A percentile compares a stretch with the other conserved stretches of the same genome.
Evolutionary conservation across 2,329 filamentous ascomycete genomes (phyloP).

Genomic region (Fusarium hostae): DNA sequence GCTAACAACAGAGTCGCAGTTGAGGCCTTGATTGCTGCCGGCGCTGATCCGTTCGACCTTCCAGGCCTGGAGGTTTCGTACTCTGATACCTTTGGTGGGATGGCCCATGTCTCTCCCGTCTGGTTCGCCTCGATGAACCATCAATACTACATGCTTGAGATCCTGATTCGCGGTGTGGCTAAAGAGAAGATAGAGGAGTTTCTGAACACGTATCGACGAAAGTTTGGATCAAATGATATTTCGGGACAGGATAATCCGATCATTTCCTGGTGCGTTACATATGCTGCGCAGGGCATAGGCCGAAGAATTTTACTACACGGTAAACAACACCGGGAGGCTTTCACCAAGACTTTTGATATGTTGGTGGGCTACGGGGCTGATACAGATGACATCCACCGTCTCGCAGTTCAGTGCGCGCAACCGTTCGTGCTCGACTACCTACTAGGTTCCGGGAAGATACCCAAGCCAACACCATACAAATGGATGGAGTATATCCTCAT

Average conservation of each 20-base stretch:
- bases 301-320: accelerated
- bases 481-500: background rate
- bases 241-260: background rate
- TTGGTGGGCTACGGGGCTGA: background rate
- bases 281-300: background rate
- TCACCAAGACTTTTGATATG: background rate
- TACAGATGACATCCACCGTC: accelerated
- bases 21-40: accelerated
- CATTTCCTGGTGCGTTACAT: background rate
- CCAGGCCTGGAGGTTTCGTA: accelerated
- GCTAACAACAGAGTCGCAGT: accelerated
- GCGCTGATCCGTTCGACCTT: background rate
- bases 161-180: accelerated
- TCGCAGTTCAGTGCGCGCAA: background rate
- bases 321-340: background rate
- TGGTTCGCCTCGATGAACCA: background rate
- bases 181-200: accelerated
- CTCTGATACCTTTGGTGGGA: background rate
- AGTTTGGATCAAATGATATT: background rate
- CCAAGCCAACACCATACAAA: background rate
- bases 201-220: background rate
- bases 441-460: background rate
- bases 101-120: background rate
- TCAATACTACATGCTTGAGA: background rate
- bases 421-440: background rate